These are phyloP conservation scores for Chytriomyces sp. DNA, from an alignment of 192 early-diverging fungal species.

Conservation along the genomic window DNA sequence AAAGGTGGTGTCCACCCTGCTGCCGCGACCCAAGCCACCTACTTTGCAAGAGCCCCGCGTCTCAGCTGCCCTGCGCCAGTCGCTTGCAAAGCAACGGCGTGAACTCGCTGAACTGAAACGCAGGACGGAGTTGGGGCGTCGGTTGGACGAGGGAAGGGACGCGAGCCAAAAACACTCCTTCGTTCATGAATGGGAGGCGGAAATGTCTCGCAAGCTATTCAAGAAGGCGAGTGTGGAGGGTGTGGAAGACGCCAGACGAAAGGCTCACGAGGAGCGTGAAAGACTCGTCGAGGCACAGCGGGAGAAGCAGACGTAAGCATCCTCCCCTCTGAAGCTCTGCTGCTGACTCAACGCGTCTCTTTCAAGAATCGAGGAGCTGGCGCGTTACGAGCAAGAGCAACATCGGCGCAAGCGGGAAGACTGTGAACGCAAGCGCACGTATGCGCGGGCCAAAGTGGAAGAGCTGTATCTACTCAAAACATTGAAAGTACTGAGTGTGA, in stretches of 20 bases:
- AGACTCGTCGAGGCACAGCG: neutral
- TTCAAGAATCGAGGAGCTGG: constrained; percentile 2
- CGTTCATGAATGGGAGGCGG: neutral
- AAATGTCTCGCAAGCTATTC: neutral
- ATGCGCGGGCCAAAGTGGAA: constrained; percentile 6
- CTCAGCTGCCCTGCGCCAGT: neutral
- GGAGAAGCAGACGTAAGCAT: neutral
- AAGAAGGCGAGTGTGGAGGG: neutral
- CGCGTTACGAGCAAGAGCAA: constrained; percentile 7
- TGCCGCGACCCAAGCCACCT: neutral
- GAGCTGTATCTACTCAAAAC: constrained; percentile 12
- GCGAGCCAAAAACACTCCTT: too few species aligned
- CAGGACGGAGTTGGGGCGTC: neutral
- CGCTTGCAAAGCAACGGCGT: constrained; percentile 11
- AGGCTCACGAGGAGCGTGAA: neutral
- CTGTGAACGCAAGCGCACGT: constrained; percentile 2
- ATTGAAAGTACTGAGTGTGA: constrained; percentile 5
- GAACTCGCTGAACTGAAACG: constrained; percentile 18
- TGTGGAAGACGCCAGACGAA: neutral
- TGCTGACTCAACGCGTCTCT: neutral
- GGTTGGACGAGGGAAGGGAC: too few species aligned
- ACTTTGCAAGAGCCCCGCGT: neutral
- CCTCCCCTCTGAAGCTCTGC: neutral
- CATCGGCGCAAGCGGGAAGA: neutral
- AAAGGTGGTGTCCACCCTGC: neutral